Evolutionary conservation across 2,329 filamentous ascomycete species (phyloP).

Genomic region (Neonectria hederae): DNA sequence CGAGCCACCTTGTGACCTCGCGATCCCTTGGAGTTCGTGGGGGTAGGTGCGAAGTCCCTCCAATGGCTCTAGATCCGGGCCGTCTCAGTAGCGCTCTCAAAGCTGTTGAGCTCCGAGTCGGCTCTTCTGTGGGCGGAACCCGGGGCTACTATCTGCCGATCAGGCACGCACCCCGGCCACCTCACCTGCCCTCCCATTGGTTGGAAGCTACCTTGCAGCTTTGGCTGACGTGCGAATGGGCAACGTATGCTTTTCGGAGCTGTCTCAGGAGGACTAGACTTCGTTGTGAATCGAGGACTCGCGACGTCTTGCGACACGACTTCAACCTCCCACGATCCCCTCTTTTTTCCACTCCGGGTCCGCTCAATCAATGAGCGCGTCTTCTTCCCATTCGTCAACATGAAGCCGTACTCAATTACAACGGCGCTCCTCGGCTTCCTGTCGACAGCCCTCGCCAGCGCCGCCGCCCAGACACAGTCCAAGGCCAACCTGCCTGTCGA

Average conservation of each 20-base stretch:
- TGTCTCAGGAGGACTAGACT: conserved; percentile 39
- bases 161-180: conserved; percentile 6
- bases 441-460: conserved; percentile 55
- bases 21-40: conserved; percentile 31
- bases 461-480: conserved; percentile 55
- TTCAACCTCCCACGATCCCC: conserved; percentile 25
- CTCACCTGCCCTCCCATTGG: conserved; percentile 40
- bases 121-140: conserved; percentile 13
- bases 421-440: conserved; percentile 69
- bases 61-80: conserved; percentile 12
- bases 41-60: conserved; percentile 27
- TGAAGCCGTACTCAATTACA: conserved; percentile 59
- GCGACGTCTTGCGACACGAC: conserved; percentile 25
- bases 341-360: conserved; percentile 34
- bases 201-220: conserved; percentile 41
- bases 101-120: conserved; percentile 2
- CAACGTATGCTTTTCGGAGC: conserved; percentile 50
- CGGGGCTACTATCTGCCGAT: conserved; percentile 39
- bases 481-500: conserved; percentile 68
- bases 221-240: conserved; percentile 44
- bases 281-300: conserved; percentile 35
- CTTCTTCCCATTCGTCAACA: conserved; percentile 43
- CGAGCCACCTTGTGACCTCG: conserved; percentile 36
- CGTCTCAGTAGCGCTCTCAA: neutral
- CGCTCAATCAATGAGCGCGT: conserved; percentile 48